Base-by-base conservation (phyloP, 192 early-diverging fungal genomes). In the Backusella sp. region DNA sequence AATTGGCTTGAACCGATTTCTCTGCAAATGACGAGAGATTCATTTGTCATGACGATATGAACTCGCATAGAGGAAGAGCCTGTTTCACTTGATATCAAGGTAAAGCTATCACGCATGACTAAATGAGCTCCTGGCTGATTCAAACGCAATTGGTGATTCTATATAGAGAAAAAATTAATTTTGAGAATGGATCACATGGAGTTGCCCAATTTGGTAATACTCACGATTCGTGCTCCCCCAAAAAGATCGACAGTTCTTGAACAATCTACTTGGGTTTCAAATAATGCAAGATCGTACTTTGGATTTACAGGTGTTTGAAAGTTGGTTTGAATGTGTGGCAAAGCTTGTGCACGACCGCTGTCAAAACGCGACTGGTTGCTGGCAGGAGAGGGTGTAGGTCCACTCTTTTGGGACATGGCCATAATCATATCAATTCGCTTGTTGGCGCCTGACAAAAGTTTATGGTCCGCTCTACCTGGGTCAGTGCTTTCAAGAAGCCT, bases 401-500 rank as follows among this genome's bases (percentile, higher is more conserved):
- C 44, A 36, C 68, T 73, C 59, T 75, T 75, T 67, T 80, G 70
- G 8, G 80, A 76, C 80, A 90, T 83, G 0, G 78, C 75, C 72
- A 90, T 73, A 17, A 90, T 80, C 23, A 80, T 84, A 73, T 88
- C 86, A 68, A 90, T 80, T 30, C 87, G 79, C 73, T 84, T 73
- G 41, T 84, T 88, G 12, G 87, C 86, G 9, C 74, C 39, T 62
- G 73, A 68, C 34, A 90, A 72, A 19, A 82, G 73, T n/a, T 88
- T 78, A 72, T 82, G 83, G 66, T 88, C 88, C 6, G 82, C 78
- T 28, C 84, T 77, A 65, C 83, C 84, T 26, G 84, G 84, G 41
- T 87, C 85, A 12, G 87, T 84, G 6, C 80, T 82, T 72, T 90
- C 86, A 66, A 90, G 73, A 19, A 88, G 71, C n/a, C 87, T 76